These are phyloP conservation scores for Nematocida sp. DNA, from an alignment of 371 early-diverging fungal genomes.

Conservation along the genomic window DNA sequence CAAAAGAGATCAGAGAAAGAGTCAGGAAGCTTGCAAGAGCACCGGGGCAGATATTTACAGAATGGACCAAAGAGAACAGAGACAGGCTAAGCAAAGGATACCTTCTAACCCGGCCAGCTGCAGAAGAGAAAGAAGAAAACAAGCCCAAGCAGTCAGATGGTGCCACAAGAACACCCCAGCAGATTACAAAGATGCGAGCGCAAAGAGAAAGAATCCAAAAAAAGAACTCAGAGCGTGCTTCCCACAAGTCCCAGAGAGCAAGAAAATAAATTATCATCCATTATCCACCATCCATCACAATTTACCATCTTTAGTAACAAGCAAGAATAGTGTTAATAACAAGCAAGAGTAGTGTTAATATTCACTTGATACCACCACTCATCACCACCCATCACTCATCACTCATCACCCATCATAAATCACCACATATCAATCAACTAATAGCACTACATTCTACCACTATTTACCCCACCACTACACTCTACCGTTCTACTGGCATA, in stretches of 20 bases:
- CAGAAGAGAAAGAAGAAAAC: constrained; percentile 38
- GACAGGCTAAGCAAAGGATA: constrained; percentile 45
- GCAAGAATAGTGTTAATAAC: no score
- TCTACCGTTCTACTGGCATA: no score
- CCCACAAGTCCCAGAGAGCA: constrained; percentile 4
- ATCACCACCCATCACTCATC: no score
- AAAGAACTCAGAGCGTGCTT: no score
- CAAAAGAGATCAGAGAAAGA: constrained; percentile 9
- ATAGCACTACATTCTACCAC: no score
- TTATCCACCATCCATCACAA: constrained; percentile 41
- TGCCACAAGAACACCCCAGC: background rate
- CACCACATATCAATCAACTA: no score
- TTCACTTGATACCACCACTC: no score
- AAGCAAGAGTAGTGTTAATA: no score
- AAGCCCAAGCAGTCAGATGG: constrained; percentile 30
- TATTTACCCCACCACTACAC: no score
- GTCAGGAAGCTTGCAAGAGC: background rate
- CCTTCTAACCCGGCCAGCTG: constrained; percentile 40
- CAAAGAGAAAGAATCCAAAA: constrained; percentile 22
- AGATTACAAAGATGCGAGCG: constrained; percentile 15
- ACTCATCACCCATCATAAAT: no score
- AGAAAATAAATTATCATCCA: constrained; percentile 46
- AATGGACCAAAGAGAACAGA: constrained; percentile 47
- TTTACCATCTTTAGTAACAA: no score
- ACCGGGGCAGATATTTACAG: constrained; percentile 16